These are phyloP conservation scores for Anthostomella pinea DNA, from an alignment of 2,329 filamentous ascomycete species.

Conservation along the genomic window DNA sequence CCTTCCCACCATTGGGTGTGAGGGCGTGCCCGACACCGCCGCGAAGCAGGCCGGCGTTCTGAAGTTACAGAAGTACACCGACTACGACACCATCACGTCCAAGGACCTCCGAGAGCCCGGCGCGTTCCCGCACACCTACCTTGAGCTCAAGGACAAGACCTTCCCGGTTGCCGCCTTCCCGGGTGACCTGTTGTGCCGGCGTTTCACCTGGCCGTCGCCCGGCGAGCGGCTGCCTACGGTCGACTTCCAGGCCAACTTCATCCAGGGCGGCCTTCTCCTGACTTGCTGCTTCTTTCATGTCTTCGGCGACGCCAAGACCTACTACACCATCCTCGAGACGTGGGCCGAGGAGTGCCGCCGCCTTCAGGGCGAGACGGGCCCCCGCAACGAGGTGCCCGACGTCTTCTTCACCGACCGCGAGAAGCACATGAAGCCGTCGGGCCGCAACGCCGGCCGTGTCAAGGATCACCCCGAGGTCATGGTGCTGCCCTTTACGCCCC, in stretches of 20 bases:
- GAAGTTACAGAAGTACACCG: constrained; percentile 28
- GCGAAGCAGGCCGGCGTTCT: constrained; percentile 31
- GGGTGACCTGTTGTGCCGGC: constrained; percentile 23
- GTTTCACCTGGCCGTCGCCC: constrained; percentile 25
- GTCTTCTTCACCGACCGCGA: constrained; percentile 30
- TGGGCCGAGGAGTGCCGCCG: constrained; percentile 37
- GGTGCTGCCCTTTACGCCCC: constrained; percentile 28
- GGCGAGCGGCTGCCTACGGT: constrained; percentile 20
- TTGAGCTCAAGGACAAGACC: constrained; percentile 24
- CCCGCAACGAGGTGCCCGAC: constrained; percentile 25
- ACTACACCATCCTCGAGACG: constrained; percentile 30
- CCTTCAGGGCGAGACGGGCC: constrained; percentile 25
- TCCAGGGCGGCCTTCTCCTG: constrained; percentile 29
- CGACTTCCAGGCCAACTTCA: constrained; percentile 31
- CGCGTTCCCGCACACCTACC: constrained; percentile 24
- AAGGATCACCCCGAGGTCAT: constrained; percentile 33
- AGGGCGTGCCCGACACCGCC: constrained; percentile 31
- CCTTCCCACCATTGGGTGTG: constrained; percentile 31
- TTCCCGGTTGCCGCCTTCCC: constrained; percentile 26
- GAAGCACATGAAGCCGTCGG: constrained; percentile 28
- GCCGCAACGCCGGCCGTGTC: constrained; percentile 24
- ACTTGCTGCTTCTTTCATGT: constrained; percentile 31
- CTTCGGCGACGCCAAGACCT: constrained; percentile 33
- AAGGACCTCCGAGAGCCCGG: constrained; percentile 26
- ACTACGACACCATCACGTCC: constrained; percentile 23